Conservation (phyloP, 352 stramenopile species). For the Phytopythium aichiense region DNA sequence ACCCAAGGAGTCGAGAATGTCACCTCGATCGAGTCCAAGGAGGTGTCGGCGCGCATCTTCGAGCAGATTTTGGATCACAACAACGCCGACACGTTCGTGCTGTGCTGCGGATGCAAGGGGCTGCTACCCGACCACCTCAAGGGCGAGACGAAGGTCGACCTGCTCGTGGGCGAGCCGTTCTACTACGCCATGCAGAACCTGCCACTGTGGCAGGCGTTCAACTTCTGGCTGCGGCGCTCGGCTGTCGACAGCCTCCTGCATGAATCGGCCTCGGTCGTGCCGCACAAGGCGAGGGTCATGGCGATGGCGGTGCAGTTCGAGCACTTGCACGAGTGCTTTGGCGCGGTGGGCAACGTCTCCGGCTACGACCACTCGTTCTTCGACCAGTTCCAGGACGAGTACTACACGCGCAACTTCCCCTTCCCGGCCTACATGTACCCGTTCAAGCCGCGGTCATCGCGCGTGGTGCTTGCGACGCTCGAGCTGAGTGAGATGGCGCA, state of each 20-base stretch:
- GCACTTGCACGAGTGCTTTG: constrained; percentile 76
- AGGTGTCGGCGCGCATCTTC: constrained; percentile 74
- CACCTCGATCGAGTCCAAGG: constrained; percentile 78
- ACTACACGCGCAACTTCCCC: constrained; percentile 71
- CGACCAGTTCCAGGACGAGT: constrained; percentile 66
- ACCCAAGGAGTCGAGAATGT: constrained; percentile 41
- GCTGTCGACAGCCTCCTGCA: constrained; percentile 39
- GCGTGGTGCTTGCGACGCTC: constrained; percentile 45
- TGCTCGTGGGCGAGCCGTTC: constrained; percentile 73
- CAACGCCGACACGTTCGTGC: constrained; percentile 37
- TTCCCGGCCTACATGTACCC: constrained; percentile 84
- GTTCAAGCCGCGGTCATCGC: constrained; percentile 32
- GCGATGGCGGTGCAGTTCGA: constrained; percentile 67
- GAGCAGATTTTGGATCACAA: constrained; percentile 65
- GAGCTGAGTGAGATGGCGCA: constrained; percentile 41
- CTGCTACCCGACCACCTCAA: constrained; percentile 57
- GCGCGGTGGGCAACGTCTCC: constrained; percentile 57
- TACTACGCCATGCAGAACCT: constrained; percentile 89
- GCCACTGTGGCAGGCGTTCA: constrained; percentile 74
- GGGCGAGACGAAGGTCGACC: constrained; percentile 37
- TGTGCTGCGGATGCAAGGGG: constrained; percentile 67
- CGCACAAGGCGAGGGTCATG: constrained; percentile 40
- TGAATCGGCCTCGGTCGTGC: constrained; percentile 39
- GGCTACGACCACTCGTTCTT: constrained; percentile 74
- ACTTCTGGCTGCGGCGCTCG: constrained; percentile 77